Evolutionary conservation across 371 early-diverging fungal species (phyloP), one percentile per base, ranked within the genome.

Genomic region (Mucor circinelloides): DNA sequence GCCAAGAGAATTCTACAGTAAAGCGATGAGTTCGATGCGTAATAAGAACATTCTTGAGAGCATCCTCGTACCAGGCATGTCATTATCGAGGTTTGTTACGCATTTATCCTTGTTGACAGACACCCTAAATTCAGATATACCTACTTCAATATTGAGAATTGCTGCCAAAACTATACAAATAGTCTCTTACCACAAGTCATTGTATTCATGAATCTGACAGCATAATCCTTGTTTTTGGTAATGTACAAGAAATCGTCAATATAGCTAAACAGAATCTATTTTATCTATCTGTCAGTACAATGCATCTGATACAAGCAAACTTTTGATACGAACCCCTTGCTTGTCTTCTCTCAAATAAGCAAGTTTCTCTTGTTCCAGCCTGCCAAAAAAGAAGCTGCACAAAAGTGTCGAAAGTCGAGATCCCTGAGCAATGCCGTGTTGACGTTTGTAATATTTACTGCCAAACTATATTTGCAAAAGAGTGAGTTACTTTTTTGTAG

Each of bases 401-500:
- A 97, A 83, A 5, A 94, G 58, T 15, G 92, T 82, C 0, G 97
- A 97, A 19, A 97, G 67, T 28, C 89, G 77, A 6, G 96, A 97
- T 0, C 97, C 97, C 71, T 97, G 97, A 0, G 97, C 94, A 40
- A 97, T 94, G 4, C 97, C 97, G 1, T 77, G 73, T 0, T 70
- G 75, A 60, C 95, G 95, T 36, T 76, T 78, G 77, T 88, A 93
- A 58, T 78, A 85, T 32, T 77, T 66, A 27, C 71, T 73, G 4
- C 84, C 87, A 38, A 86, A 66, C 83, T 85, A 46, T 19, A 21
- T 10, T 21, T 6, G 9, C n/a, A 46, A 44, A 7, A 0, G 23
- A 9, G 3, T 19, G 0, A 46, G 21, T 21, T 9, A 1, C 34
- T 7, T 0, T 8, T 44, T 46, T 21, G 66, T 8, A 56, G 0